Percentiles rank a stretch among this genome's conserved stretches.
These are phyloP conservation scores for Uncinocarpus reesii DNA, from an alignment of 2,329 filamentous ascomycete genomes.

Conservation along the genomic window DNA sequence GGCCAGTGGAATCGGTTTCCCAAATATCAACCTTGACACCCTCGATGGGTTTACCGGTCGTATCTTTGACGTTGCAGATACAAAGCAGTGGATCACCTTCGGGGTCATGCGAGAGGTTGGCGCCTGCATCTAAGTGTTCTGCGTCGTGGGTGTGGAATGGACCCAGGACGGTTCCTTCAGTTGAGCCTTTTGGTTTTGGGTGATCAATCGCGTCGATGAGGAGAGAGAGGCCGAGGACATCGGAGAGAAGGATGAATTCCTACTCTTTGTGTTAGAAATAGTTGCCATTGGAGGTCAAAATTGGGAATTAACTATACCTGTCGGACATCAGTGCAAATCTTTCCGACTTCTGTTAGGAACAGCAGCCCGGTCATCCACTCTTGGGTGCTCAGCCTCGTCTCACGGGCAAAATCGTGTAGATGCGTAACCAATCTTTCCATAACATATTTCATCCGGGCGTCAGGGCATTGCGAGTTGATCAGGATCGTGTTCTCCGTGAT, in stretches of 20 bases:
- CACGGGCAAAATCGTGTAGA: slow-evolving; percentile 70
- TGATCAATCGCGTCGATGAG: slow-evolving; percentile 76
- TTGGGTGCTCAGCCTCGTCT: slow-evolving; percentile 62
- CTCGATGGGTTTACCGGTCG: slow-evolving; percentile 50
- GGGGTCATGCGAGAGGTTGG: slow-evolving; percentile 56
- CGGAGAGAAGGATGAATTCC: slow-evolving; percentile 75
- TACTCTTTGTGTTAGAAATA: slow-evolving; percentile 21
- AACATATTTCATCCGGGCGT: slow-evolving; percentile 59
- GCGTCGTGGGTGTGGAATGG: slow-evolving; percentile 79
- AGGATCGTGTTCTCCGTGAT: slow-evolving; percentile 38
- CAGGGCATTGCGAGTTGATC: slow-evolving; percentile 60
- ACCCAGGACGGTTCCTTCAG: slow-evolving; percentile 70
- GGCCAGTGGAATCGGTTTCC: slow-evolving; percentile 72
- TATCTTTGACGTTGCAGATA: slow-evolving; percentile 61
- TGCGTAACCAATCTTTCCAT: slow-evolving; percentile 65
- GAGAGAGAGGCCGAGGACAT: slow-evolving; percentile 67
- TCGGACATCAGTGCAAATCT: slow-evolving; percentile 63
- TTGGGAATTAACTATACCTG: slow-evolving; percentile 43
- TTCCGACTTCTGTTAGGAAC: slow-evolving; percentile 61
- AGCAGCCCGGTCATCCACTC: slow-evolving; percentile 69
- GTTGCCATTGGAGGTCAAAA: neutral
- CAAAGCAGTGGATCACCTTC: slow-evolving; percentile 61
- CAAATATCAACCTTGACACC: slow-evolving; percentile 69
- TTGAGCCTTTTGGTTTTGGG: slow-evolving; percentile 59
- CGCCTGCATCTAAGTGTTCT: slow-evolving; percentile 45